Evolutionary conservation across 2,329 filamentous ascomycete species (phyloP).

Genomic region (Tolypocladium album): DNA sequence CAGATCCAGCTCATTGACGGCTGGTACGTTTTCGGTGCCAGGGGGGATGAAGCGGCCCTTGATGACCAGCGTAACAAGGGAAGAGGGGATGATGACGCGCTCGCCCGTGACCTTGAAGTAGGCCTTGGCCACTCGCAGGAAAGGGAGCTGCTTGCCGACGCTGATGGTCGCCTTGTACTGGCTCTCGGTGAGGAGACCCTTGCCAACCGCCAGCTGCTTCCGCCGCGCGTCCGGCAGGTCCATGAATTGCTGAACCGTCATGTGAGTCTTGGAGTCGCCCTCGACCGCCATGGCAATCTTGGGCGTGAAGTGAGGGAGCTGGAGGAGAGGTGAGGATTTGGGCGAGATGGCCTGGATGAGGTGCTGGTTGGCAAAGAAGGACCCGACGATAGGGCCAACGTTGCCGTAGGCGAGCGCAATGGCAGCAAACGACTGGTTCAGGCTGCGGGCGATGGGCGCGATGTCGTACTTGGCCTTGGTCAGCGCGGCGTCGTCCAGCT

Average conservation of each 20-base stretch:
- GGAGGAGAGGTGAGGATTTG: slow-evolving; percentile 74
- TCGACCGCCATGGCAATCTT: slow-evolving; percentile 57
- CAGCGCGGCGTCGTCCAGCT: slow-evolving; percentile 67
- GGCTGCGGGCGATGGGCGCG: slow-evolving; percentile 71
- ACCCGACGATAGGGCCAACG: slow-evolving; percentile 69
- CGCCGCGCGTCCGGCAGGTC: slow-evolving; percentile 65
- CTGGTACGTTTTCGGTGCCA: slow-evolving; percentile 63
- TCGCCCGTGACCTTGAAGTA: slow-evolving; percentile 99
- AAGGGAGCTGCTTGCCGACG: slow-evolving; percentile 76
- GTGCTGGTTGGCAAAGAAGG: slow-evolving; percentile 74
- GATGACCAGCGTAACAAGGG: slow-evolving; percentile 85
- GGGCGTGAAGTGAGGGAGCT: slow-evolving; percentile 78
- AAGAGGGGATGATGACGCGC: slow-evolving; percentile 81
- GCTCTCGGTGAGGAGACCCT: slow-evolving; percentile 58
- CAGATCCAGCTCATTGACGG: slow-evolving; percentile 67
- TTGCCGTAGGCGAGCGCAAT: slow-evolving; percentile 83
- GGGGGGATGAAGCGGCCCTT: slow-evolving; percentile 92
- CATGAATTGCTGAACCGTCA: slow-evolving; percentile 84
- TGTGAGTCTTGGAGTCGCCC: slow-evolving; percentile 62
- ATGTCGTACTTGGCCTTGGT: slow-evolving; percentile 84
- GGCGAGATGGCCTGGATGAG: slow-evolving; percentile 85
- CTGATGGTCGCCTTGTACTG: slow-evolving; percentile 67
- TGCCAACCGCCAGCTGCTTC: slow-evolving; percentile 58
- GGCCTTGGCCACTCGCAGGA: slow-evolving; percentile 75
- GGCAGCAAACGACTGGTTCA: slow-evolving; percentile 78